These are phyloP conservation scores for Canavalia ensiformis DNA, from an alignment of 306 rosid species.

Conservation along the genomic window DNA sequence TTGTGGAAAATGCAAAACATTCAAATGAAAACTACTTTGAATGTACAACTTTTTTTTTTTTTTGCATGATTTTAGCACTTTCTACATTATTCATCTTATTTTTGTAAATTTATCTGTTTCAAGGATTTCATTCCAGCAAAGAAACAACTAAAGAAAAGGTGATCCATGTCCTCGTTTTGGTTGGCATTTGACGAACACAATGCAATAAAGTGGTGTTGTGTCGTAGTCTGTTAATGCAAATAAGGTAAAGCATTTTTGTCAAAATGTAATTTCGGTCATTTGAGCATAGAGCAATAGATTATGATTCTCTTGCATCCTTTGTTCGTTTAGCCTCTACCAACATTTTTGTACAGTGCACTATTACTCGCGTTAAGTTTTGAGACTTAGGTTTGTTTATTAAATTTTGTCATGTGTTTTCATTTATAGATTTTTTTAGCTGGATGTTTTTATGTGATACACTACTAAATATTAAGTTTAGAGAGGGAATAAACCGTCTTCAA, in stretches of 20 bases:
- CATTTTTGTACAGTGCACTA: too few species aligned
- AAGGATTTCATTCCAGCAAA: background rate
- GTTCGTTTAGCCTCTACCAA: background rate
- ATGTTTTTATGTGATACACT: too few species aligned
- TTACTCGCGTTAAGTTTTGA: too few species aligned
- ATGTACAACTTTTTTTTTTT: background rate
- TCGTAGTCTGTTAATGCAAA: background rate
- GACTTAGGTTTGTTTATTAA: too few species aligned
- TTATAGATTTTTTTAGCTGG: too few species aligned
- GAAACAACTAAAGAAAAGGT: background rate
- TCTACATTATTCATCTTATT: too few species aligned
- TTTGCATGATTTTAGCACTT: background rate
- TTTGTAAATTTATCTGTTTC: background rate
- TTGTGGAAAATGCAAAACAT: background rate
- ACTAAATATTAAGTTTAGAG: too few species aligned
- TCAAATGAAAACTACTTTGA: background rate
- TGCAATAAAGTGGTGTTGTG: background rate
- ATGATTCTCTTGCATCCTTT: background rate
- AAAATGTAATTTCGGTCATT: slow-evolving; percentile 1
- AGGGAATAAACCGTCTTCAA: too few species aligned
- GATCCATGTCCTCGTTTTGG: background rate
- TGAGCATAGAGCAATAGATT: background rate
- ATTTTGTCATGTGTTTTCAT: too few species aligned
- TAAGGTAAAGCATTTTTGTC: background rate
- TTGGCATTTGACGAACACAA: background rate